phyloP scores from a whole-genome alignment of 139 green algal species.

The Picochlorum sp. region DNA sequence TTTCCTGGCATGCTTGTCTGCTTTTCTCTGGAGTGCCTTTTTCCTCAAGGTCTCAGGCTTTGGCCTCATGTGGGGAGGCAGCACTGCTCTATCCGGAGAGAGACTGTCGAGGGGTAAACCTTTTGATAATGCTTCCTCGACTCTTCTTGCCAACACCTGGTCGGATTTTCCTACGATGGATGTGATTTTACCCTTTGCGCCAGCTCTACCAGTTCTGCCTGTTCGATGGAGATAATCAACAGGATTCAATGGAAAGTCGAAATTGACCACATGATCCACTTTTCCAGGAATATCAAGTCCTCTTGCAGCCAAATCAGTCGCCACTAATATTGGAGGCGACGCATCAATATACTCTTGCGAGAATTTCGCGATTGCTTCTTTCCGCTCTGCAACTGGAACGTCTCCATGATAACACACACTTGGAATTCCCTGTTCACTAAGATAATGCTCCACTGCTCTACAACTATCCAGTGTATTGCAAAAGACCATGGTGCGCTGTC shows the following conservation, averaged over 20 bases:
- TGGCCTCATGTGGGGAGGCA: conserved; percentile 49
- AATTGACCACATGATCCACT: conserved; percentile 94
- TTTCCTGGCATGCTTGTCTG: conserved; percentile 14
- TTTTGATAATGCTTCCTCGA: conserved; percentile 65
- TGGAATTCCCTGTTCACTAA: conserved; percentile 54
- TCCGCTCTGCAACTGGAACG: conserved; percentile 36
- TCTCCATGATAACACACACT: conserved; percentile 89
- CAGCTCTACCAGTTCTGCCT: conserved; percentile 79
- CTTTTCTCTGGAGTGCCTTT: conserved; percentile 17
- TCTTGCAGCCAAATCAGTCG: conserved; percentile 88
- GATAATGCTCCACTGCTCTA: conserved; percentile 76
- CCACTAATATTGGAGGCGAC: conserved; percentile 39
- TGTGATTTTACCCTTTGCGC: conserved; percentile 54
- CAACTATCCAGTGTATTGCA: conserved; percentile 89
- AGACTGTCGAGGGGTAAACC: conserved; percentile 64
- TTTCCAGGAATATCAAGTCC: conserved; percentile 83
- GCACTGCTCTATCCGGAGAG: conserved; percentile 28
- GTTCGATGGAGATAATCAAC: conserved; percentile 89
- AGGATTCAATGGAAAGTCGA: conserved; percentile 89
- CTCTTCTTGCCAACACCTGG: conserved; percentile 54
- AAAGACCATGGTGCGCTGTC: conserved; percentile 77
- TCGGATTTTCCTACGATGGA: conserved; percentile 65
- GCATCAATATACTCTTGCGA: too few species aligned
- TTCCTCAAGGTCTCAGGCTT: conserved; percentile 37
- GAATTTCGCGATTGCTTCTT: conserved; percentile 32